Evolutionary conservation across 2,329 filamentous ascomycete genomes (phyloP), one percentile per base, ranked within the genome.

Genomic region (Herpotrichia juniperi): DNA sequence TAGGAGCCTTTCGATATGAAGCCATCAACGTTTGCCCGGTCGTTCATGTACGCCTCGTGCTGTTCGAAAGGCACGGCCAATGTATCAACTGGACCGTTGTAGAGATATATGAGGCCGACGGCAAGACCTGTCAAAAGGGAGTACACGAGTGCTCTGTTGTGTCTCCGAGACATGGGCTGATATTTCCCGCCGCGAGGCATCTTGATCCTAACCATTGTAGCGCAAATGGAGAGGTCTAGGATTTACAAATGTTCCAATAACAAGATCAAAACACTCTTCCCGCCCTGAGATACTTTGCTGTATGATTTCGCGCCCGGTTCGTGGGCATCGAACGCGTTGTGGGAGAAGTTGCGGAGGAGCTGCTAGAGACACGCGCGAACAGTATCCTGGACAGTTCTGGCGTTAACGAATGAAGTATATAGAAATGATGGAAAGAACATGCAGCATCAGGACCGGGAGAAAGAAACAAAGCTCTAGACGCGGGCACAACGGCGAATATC

Each of bases 41-140:
- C 59, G 44, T 68, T 71, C 71, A 74, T 74, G 37, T 68, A 74
- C 11, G 47, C 53, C 46, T 63, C 56, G 49, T 72, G 69, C 7
- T 53, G 46, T 21, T 57, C 44, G 46, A 69, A 72, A 16, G 66
- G 56, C n/a, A 72, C 58, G 7, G 63, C 64, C 25, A 69, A 46
- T 5, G 51, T 49, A 51, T 72, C 71, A 39, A 66, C 61, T 34
- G 68, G 69, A 21, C 55, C 54, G 43, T 55, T 64, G 47, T 60
- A 67, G n/a, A 64, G 48, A 51, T 72, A 73, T 46, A 63, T 59
- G 44, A 62, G 47, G 42, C 64, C 61, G 31, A 73, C 62, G 22
- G 63, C 47, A 48, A 64, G 22, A 21, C 59, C 61, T 37, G 51
- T 56, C 24, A 65, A 19, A 24, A 69, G 54, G 4, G 65, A 58